phyloP scores from a whole-genome alignment of 345 rosid species.

The Fremontodendron californicum region DNA sequence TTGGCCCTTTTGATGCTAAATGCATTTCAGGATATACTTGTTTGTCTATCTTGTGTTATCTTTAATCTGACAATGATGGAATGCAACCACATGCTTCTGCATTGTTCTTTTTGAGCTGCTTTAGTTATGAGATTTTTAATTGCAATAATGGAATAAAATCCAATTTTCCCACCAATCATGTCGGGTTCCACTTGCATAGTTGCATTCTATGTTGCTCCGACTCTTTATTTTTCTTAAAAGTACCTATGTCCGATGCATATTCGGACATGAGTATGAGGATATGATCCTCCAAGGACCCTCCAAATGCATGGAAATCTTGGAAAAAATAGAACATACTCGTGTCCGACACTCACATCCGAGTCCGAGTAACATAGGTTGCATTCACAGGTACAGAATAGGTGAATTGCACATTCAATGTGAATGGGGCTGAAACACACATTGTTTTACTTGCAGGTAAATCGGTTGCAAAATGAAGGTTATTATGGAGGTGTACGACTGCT shows the following conservation, averaged over 20 bases:
- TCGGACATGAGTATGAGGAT: too few relatives aligned
- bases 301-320: too few relatives aligned
- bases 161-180: not conserved
- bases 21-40: not conserved
- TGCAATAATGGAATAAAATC: constrained; percentile 2
- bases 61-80: not conserved
- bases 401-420: not conserved
- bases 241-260: too few relatives aligned
- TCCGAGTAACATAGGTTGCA: too few relatives aligned
- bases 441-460: constrained; percentile 40
- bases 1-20: not conserved
- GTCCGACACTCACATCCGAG: too few relatives aligned
- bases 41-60: not conserved
- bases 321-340: too few relatives aligned
- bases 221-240: too few relatives aligned
- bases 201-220: too few relatives aligned
- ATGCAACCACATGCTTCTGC: not conserved
- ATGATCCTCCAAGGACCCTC: too few relatives aligned
- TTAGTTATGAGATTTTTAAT: not conserved
- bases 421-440: not conserved
- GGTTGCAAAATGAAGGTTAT: constrained; percentile 82
- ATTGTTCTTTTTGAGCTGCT: not conserved
- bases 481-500: constrained; percentile 92
- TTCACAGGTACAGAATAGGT: not conserved
- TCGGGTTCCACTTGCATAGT: not conserved